Evolutionary conservation across 2,329 filamentous ascomycete species (phyloP), one percentile per base, ranked within the genome.

Genomic region (Colletotrichum incanum): DNA sequence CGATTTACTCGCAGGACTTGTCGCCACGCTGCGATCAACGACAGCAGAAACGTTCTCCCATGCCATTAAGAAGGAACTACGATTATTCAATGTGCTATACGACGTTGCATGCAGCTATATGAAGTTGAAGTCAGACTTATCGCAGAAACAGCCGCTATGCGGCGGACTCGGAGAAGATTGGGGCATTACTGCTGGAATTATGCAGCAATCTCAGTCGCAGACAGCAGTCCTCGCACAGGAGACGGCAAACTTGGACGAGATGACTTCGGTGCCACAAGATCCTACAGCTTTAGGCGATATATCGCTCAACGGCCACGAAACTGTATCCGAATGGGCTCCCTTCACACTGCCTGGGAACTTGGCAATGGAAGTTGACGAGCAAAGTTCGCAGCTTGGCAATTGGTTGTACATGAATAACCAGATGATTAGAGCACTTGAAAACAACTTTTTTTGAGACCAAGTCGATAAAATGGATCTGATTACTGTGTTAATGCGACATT

Each of bases 401-500:
- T 76, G 71, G 75, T 70, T 76, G 16, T 69, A 73, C 28, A 71
- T 73, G 63, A 76, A 76, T 8, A 72, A 74, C 20, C 63, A 65
- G 14, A 71, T 76, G 50, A 74, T 76, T 60, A 73, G 75, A 63
- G 69, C 72, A 14, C 34, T 76, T 4, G 74, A 76, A 20, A 68
- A 74, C 55, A 70, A 43, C 20, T 70, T 70, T 34, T 55, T 55
- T 6, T 59, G 54, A 50, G 7, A 31, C 16, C 31, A 0, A n/a
- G 7, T 18, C 2, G 8, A 62, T 6, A 8, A 8, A 37, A 8
- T 5, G 8, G 34, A 8, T 11, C 7, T 37, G 11, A 37, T 11
- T 11, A 37, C 34, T 37, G 34, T 37, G 34, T 2, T 8, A 37
- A 37, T 37, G 34, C 34, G 34, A 37, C 2, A 11, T 5, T 37